phyloP scores from a whole-genome alignment of 1,284 basidiomycete species.

The Rhodotorula sp. region DNA sequence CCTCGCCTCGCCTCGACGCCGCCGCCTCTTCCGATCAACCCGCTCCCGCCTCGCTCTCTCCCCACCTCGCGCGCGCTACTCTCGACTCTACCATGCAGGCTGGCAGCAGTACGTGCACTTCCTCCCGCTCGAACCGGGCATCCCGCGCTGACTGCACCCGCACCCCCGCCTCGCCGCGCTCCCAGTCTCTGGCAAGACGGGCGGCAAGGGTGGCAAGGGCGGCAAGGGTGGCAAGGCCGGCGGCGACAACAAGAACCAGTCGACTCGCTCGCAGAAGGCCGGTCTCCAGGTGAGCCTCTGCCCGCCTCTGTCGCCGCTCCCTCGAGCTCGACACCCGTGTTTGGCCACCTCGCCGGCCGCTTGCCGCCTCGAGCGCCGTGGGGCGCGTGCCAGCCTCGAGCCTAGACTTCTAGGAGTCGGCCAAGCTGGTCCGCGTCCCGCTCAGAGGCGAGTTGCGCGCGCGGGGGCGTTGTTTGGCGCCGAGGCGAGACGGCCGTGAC shows the following conservation, averaged over 20 bases:
- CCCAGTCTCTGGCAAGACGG: constrained; percentile 50
- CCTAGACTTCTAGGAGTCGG: not conserved
- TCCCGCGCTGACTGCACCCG: not conserved
- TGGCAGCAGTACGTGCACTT: not conserved
- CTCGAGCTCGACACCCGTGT: not conserved
- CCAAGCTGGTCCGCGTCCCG: not conserved
- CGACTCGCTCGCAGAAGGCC: constrained; percentile 76
- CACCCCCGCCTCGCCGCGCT: not conserved
- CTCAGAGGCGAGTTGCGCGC: not conserved
- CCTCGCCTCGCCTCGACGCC: not conserved
- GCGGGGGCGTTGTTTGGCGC: constrained; percentile 19
- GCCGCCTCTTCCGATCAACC: not conserved
- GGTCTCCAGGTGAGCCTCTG: constrained; percentile 69
- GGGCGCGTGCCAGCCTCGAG: not conserved
- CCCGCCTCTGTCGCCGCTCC: not conserved
- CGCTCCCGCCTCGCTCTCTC: constrained; percentile 9
- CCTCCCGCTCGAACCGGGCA: not conserved
- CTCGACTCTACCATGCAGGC: constrained; percentile 5
- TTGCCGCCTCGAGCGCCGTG: not conserved
- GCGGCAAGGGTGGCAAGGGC: constrained; percentile 51
- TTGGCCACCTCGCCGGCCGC: not conserved
- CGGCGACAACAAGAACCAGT: constrained; percentile 55
- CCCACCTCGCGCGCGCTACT: constrained; percentile 2
- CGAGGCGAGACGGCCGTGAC: not conserved
- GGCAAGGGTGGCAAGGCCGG: constrained; percentile 51